phyloP scores from a whole-genome alignment of 2,329 filamentous ascomycete species.

The Stagonosporopsis rhizophila region DNA sequence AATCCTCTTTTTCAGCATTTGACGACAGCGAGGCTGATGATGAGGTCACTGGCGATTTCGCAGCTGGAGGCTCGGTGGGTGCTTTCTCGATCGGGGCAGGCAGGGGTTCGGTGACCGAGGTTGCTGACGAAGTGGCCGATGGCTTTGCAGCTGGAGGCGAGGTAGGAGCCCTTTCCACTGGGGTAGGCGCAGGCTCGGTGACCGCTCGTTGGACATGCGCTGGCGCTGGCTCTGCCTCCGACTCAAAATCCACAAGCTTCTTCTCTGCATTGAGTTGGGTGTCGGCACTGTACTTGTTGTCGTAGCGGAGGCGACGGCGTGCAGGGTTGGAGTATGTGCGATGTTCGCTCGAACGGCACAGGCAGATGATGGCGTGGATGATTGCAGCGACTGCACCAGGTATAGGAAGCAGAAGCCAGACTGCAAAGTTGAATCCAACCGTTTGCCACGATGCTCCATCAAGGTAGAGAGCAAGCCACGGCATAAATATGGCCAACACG shows the following conservation, averaged over 20 bases:
- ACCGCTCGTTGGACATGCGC: not conserved
- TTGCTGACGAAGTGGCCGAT: slow-evolving; percentile 6
- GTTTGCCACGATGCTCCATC: slow-evolving; percentile 24
- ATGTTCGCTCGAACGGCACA: slow-evolving; percentile 17
- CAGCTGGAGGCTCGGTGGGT: not conserved
- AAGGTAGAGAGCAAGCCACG: slow-evolving; percentile 30
- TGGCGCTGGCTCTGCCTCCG: not conserved
- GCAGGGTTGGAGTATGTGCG: slow-evolving; percentile 14
- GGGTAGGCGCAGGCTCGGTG: not conserved
- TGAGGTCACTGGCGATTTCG: not conserved
- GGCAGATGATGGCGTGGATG: slow-evolving; percentile 22
- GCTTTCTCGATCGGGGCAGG: not conserved
- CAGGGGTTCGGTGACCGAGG: slow-evolving; percentile 1
- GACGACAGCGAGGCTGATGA: slow-evolving; percentile 15
- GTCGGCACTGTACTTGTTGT: slow-evolving; percentile 5
- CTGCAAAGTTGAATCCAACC: slow-evolving; percentile 15
- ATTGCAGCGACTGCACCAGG: slow-evolving; percentile 1
- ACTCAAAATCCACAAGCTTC: not conserved
- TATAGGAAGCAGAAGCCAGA: slow-evolving; percentile 7
- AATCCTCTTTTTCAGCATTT: slow-evolving; percentile 3
- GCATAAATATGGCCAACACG: slow-evolving; percentile 23
- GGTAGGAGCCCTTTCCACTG: slow-evolving; percentile 3
- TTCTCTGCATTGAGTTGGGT: not conserved
- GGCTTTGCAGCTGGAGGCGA: not conserved
- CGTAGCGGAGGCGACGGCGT: slow-evolving; percentile 12